phyloP scores from a whole-genome alignment of 805 yeast genomes.

The Wickerhamiella cacticola region DNA sequence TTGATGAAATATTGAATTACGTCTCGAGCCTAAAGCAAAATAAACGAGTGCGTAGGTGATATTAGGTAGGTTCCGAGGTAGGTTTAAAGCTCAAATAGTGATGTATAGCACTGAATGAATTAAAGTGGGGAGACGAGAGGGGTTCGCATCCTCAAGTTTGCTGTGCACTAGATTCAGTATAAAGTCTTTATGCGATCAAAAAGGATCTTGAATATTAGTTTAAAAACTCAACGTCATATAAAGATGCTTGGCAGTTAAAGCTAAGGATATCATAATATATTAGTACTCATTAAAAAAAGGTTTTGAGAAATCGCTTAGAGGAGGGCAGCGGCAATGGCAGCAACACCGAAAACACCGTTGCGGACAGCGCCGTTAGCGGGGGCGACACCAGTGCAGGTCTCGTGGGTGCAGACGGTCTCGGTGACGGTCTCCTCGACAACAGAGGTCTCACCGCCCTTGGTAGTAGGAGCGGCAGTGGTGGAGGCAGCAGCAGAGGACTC shows the following conservation, averaged over 20 bases:
- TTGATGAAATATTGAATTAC: neutral
- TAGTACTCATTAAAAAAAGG: too few relatives aligned
- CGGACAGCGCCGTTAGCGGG: conserved; percentile 12
- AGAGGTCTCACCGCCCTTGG: neutral
- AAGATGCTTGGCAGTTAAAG: too few relatives aligned
- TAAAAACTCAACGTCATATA: too few relatives aligned
- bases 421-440: conserved; percentile 10
- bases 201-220: too few relatives aligned
- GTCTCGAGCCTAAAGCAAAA: neutral
- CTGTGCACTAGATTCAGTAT: too few relatives aligned
- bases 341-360: conserved; percentile 8
- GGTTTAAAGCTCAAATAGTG: too few relatives aligned
- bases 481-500: neutral
- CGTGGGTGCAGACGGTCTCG: conserved; percentile 12
- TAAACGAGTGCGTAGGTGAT: neutral
- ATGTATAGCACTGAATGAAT: too few relatives aligned
- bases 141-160: too few relatives aligned
- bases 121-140: too few relatives aligned
- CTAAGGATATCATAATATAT: neutral
- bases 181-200: too few relatives aligned
- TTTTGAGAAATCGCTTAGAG: too few relatives aligned
- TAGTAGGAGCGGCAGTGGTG: conserved; percentile 7
- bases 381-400: conserved; percentile 12
- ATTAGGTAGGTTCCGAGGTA: too few relatives aligned
- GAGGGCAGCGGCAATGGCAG: conserved; percentile 2